Conservation (phyloP, 2,329 filamentous ascomycete species). For the Colletotrichum sp. region DNA sequence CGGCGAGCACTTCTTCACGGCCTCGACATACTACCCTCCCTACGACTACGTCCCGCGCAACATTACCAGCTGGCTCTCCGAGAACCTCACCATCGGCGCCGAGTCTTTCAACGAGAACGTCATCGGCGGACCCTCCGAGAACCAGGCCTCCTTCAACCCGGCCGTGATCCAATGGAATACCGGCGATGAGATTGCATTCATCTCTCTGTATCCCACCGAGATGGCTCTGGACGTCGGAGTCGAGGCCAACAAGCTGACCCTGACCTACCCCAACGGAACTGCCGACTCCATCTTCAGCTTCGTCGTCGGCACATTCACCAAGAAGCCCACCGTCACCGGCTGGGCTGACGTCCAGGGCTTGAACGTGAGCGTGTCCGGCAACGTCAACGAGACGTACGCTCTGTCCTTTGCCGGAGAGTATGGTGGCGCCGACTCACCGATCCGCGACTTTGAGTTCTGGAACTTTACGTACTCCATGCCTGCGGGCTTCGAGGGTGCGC, state of each 20-base stretch:
- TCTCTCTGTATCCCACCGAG: conserved; percentile 43
- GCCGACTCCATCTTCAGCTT: conserved; percentile 53
- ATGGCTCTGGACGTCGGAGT: conserved; percentile 44
- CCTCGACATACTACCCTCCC: conserved; percentile 61
- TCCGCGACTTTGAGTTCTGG: conserved; percentile 49
- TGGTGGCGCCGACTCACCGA: conserved; percentile 32
- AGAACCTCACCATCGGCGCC: conserved; percentile 63
- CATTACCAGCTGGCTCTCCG: conserved; percentile 61
- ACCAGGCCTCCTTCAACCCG: conserved; percentile 59
- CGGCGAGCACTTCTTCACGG: conserved; percentile 56
- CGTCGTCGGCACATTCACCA: conserved; percentile 49
- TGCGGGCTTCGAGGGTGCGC: conserved; percentile 29
- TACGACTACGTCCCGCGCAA: conserved; percentile 62
- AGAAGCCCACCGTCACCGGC: conserved; percentile 44
- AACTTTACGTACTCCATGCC: conserved; percentile 50
- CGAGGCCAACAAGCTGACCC: conserved; percentile 43
- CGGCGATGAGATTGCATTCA: conserved; percentile 37
- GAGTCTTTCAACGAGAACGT: conserved; percentile 61
- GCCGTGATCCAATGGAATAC: conserved; percentile 64
- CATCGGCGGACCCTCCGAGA: conserved; percentile 58
- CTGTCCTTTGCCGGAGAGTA: conserved; percentile 46
- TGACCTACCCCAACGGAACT: conserved; percentile 60
- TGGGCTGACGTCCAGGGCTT: conserved; percentile 56
- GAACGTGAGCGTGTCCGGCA: conserved; percentile 47
- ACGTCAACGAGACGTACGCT: conserved; percentile 40